Evolutionary conservation across 108 stramenopile species (phyloP), one percentile per base, ranked within the genome.

Genomic region (Skeletonema potamos): DNA sequence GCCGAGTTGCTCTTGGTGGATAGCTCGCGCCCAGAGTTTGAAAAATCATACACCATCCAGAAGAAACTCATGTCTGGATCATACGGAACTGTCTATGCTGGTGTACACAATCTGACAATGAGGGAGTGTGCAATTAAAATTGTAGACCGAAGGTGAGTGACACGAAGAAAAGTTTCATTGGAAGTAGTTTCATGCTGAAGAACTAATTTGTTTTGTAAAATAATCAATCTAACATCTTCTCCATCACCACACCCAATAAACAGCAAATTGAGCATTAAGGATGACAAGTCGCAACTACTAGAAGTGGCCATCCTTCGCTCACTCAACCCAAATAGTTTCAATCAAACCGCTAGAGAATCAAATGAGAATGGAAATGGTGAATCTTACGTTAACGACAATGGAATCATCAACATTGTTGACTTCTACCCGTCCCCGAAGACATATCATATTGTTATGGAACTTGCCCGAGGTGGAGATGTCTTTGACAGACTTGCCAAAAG

Each of bases 381-480:
- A 27, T 36, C 32, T 26, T 69, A 73, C 46, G 82, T 20, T 0
- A 36, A 66, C 3, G 72, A 90, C 43, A 73, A 77, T 11, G 84
- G 87, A 44, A 87, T 96, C 44, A 87, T 97, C 62, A 66, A 67
- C 22, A 41, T 94, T 33, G 64, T 92, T 34, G 97, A 97, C 61
- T 94, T 97, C 58, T 97, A 92, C 76, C 69, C 86, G 7, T 85
- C 88, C 1, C 77, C 79, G 2, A 27, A 70, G 27, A 76, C 78
- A 8, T 92, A 86, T 97, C 87, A 86, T 27, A 83, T 90, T 48
- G 88, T 92, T 36, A 88, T 86, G 68, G 89, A 90, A 13, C 61
- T 82, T 27, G 72, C 82, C 55, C 62, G 62, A 1, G 77, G 77
- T 13, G 77, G 77, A 11, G 77, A 78, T 62, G 46, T 78, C 2